Percentiles rank a stretch among this genome's conserved stretches.
Evolutionary conservation across 1,284 basidiomycete species (phyloP).

Genomic region (Pyrrhoderma noxium): DNA sequence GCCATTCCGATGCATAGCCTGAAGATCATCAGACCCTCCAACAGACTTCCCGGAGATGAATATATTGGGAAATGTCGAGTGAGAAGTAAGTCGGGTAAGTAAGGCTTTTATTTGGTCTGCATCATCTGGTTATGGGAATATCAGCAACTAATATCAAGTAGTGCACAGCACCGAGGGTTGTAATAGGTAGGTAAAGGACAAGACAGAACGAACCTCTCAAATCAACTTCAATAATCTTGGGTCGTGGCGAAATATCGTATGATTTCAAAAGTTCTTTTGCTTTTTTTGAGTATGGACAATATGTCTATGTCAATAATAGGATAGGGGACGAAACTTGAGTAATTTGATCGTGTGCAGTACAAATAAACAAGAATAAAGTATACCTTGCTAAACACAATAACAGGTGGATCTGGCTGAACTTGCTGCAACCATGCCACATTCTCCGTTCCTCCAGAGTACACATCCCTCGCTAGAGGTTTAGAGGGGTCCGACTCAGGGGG

Average conservation of each 20-base stretch:
- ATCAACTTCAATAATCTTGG: conserved; percentile 71
- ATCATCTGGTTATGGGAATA: conserved; percentile 41
- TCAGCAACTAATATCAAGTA: neutral
- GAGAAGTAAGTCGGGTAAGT: conserved; percentile 57
- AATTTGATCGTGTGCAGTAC: conserved; percentile 41
- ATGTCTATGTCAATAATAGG: neutral
- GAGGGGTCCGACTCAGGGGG: conserved; percentile 19
- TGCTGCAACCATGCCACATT: conserved; percentile 28
- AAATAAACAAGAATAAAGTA: conserved; percentile 16
- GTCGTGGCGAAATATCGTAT: conserved; percentile 61
- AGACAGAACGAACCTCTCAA: conserved; percentile 44
- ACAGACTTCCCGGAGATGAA: conserved; percentile 58
- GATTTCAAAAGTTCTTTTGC: conserved; percentile 62
- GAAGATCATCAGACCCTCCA: conserved; percentile 67
- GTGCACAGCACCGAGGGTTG: neutral
- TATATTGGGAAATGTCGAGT: conserved; percentile 70
- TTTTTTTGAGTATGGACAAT: conserved; percentile 51
- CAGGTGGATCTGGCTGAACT: conserved; percentile 48
- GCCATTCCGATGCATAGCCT: conserved; percentile 40
- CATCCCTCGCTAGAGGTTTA: conserved; percentile 38
- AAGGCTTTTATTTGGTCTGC: conserved; percentile 55
- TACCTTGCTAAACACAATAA: conserved; percentile 79
- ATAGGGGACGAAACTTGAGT: neutral
- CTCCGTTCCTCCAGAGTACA: conserved; percentile 35
- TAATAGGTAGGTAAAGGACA: neutral